These are phyloP conservation scores for Cyberlindnera subsufficiens DNA, from an alignment of 805 yeast species.

Conservation along the genomic window DNA sequence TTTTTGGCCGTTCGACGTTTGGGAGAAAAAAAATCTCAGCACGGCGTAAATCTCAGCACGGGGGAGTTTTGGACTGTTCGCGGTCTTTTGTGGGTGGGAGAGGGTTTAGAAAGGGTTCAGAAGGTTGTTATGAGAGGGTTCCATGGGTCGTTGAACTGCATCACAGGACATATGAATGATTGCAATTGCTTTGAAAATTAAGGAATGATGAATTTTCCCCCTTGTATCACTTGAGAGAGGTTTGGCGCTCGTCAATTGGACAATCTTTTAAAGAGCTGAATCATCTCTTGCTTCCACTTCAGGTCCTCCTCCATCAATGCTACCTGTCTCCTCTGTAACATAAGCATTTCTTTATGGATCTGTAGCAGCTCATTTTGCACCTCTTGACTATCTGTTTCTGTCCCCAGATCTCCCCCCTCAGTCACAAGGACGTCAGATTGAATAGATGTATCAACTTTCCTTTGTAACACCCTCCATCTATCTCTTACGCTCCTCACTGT, in stretches of 20 bases:
- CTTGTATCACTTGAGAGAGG: too few species aligned
- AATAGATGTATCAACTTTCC: neutral
- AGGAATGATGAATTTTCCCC: too few species aligned
- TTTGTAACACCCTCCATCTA: slow-evolving; percentile 5
- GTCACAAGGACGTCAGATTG: too few species aligned
- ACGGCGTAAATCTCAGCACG: slow-evolving; percentile 3
- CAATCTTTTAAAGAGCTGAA: too few species aligned
- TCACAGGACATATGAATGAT: too few species aligned
- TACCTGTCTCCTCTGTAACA: slow-evolving; percentile 3
- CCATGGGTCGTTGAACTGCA: too few species aligned
- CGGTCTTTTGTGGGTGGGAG: neutral
- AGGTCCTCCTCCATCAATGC: slow-evolving; percentile 8
- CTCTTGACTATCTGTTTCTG: neutral
- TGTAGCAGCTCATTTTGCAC: neutral
- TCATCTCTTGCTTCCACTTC: slow-evolving; percentile 6
- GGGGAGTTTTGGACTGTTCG: neutral
- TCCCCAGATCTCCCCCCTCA: neutral
- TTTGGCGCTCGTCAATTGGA: too few species aligned
- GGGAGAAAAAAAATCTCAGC: neutral
- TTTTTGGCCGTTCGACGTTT: slow-evolving; percentile 3
- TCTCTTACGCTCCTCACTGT: slow-evolving; percentile 4
- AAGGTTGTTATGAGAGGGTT: too few species aligned
- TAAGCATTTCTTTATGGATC: slow-evolving; percentile 1
- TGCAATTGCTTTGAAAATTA: too few species aligned
- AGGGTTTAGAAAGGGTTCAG: too few species aligned